Conservation (phyloP, 768 basidiomycete genomes). For the Tubosaeta sp. region DNA sequence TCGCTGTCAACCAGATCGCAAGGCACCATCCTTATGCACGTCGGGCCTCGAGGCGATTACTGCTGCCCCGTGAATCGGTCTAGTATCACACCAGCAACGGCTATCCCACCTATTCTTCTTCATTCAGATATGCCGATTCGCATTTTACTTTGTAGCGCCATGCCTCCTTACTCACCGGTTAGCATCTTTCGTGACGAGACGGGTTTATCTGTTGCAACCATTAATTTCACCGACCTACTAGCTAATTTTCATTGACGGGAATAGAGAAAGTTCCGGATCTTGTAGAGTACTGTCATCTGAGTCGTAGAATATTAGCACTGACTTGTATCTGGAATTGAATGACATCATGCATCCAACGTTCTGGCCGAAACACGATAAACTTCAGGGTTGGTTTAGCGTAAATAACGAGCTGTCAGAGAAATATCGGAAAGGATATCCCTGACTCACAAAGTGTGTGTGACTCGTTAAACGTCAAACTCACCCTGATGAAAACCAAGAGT, state of each 20-base stretch:
- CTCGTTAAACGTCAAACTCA: too few species aligned
- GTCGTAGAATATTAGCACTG: neutral
- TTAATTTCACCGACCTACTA: neutral
- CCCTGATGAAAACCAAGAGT: too few species aligned
- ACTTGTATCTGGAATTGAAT: neutral
- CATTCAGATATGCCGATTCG: neutral
- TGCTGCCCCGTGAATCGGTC: conserved; percentile 16
- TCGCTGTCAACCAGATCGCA: conserved; percentile 1
- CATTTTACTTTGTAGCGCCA: neutral
- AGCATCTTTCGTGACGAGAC: neutral
- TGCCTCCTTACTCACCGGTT: neutral
- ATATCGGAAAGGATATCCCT: too few species aligned
- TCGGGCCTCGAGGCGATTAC: conserved; percentile 8
- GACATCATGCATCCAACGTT: neutral
- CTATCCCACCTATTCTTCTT: neutral
- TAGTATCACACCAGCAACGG: neutral
- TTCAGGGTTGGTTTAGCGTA: neutral
- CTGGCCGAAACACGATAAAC: neutral
- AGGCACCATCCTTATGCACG: conserved; percentile 21
- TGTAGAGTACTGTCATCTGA: neutral
- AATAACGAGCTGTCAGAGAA: neutral
- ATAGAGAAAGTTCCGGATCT: neutral
- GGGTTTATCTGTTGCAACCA: neutral
- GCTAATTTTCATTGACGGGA: neutral
- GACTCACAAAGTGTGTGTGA: too few species aligned